phyloP scores from a whole-genome alignment of 2,329 filamentous ascomycete genomes.

The Colletotrichum tofieldiae region DNA sequence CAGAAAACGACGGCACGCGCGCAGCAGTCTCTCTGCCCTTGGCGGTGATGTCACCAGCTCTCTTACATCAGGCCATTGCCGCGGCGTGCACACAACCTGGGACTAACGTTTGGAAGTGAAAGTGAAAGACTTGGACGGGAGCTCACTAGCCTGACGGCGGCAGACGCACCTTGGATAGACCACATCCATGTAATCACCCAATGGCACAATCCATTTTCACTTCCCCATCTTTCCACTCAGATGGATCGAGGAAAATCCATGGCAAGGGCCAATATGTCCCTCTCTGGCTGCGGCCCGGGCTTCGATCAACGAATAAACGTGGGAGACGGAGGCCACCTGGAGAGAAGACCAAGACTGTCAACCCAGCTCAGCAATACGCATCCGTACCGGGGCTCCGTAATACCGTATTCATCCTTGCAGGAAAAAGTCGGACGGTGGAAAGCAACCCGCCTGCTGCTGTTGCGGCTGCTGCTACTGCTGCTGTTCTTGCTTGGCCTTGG shows the following conservation, averaged over 20 bases:
- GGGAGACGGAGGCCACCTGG: too few relatives aligned
- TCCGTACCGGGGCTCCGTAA: not conserved
- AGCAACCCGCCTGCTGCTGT: not conserved
- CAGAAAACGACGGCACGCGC: not conserved
- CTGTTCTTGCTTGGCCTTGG: not conserved
- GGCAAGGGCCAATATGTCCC: constrained; percentile 2
- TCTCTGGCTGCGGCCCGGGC: not conserved
- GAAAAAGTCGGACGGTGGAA: too few relatives aligned
- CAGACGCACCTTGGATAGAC: not conserved
- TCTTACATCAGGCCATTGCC: not conserved
- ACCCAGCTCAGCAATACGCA: not conserved
- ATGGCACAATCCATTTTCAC: not conserved
- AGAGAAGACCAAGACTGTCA: not conserved
- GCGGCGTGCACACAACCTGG: not conserved
- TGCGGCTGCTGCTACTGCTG: not conserved
- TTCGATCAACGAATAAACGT: constrained; percentile 11
- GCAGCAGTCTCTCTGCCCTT: not conserved
- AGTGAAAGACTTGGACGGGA: not conserved
- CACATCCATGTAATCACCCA: not conserved
- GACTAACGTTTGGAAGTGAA: not conserved
- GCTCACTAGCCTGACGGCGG: not conserved
- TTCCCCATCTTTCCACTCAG: constrained; percentile 6
- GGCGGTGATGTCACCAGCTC: constrained; percentile 34
- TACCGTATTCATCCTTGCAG: not conserved
- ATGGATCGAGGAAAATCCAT: constrained; percentile 16